Evolutionary conservation across 305 asterid species (phyloP), one percentile per base, ranked within the genome.

Genomic region (Solanum hybrid): DNA sequence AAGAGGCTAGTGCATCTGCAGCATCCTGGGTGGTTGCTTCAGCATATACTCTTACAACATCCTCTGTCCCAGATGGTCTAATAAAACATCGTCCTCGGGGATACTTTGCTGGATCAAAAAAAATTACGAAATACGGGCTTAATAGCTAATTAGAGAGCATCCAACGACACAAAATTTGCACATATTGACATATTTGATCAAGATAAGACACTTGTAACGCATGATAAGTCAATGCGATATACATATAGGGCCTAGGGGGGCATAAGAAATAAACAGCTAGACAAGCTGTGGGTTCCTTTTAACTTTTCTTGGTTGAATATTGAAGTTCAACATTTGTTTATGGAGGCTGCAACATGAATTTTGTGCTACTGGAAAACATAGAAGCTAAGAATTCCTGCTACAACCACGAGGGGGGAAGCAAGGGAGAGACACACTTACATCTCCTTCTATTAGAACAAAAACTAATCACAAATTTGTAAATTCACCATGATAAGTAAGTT

Each of bases 41-140:
- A 6, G 98, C 98, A 69, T 95, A 97, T 87, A 97, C 98, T 91
- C 99, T 94, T 67, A 96, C 95, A 86, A 96, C 99, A 39, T 97
- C 98, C 94, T 97, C 99, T 9, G 99, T 96, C 88, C 99, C 98
- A 4, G 99, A 96, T 74, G 99, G 99, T 67, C 99, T 93, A 90
- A 96, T 92, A 80, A 96, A 97, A 89, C 98, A 97, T 92, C 99
- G 93, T 33, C 99, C 98, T 36, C 88, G 92, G 11, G 92, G 89
- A 87, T 95, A 94, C 90, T 96, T 96, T 40, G 93, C 99, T 97
- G 95, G 35, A 69, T 78, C 76, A 39, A 78, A n/a, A 91, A n/a
- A 91, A 77, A 57, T 20, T 11, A 51, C 51, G 31, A 84, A 84
- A 51, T n/a, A n/a, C n/a, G 2, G 22, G 22, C 5, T 84, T 20